Evolutionary conservation across 1,139 yeast species (phyloP), one percentile per base, ranked within the genome.

Genomic region (Wickerhamomyces sp.): DNA sequence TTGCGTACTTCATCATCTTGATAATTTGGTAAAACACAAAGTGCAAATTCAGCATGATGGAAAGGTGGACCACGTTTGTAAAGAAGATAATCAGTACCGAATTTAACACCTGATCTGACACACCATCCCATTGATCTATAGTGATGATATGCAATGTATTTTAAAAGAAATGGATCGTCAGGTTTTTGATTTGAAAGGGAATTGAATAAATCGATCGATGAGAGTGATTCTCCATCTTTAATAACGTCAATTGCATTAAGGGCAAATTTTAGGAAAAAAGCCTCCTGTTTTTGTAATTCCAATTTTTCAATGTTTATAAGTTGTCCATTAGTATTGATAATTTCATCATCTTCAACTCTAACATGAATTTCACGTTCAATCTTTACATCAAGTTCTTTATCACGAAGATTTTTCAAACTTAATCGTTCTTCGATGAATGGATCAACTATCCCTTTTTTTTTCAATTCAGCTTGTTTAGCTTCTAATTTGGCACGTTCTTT

Each of bases 1-100:
- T 56, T 53, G 11, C 48, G 44, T 2, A 44, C 43, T 8, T 57
- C 64, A 19, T 65, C 65, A 19, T 65, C 65, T 8, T 38, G 26
- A 29, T 56, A 51, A 23, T 62, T 57, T 3, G 73, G 68, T 29
- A 75, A 46, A 0, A 84, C 66, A 47, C 72, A 56, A 2, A 78
- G 55, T 4, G 93, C 86, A 56, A 76, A 86, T 50, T 88, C 96
- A 0, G 98, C 97, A 56, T 91, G 99, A 31, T 82, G 75, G 55
- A 89, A 88, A 1, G 96, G 96, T 9, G 98, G 98, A 0, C 99
- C 99, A 38, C 91, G 68, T 38, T 81, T 77, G 57, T 91, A 91
- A 7, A 91, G 64, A 15, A 91, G 62, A 58, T 68, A 80, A 48
- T 89, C 95, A 16, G 86, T 74, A 2, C 96, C 96, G 59, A 91